Conservation (phyloP, 2,329 filamentous ascomycete genomes). For the Fusarium agapanthi region DNA sequence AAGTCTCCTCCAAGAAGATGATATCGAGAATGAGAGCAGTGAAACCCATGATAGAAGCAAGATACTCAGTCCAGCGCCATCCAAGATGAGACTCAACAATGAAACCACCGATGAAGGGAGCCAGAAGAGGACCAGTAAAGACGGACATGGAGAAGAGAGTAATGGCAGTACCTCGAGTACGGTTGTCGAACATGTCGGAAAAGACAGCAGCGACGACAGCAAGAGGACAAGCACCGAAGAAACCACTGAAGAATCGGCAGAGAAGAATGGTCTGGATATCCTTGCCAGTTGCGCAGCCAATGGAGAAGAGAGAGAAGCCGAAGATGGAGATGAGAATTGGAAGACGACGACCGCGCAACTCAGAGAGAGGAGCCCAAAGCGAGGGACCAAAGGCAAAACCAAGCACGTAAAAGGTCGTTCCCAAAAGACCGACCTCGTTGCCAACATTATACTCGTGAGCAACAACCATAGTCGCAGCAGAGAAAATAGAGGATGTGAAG, state of each 20-base stretch:
- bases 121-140: slow-evolving; percentile 73
- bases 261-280: slow-evolving; percentile 75
- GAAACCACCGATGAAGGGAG: slow-evolving; percentile 75
- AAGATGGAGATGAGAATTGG: slow-evolving; percentile 70
- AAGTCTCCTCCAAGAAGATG: slow-evolving; percentile 73
- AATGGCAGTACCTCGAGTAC: slow-evolving; percentile 62
- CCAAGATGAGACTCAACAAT: slow-evolving; percentile 69
- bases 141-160: slow-evolving; percentile 59
- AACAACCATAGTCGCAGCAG: slow-evolving; percentile 67
- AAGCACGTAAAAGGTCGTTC: slow-evolving; percentile 75
- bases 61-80: slow-evolving; percentile 79
- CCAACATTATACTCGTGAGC: slow-evolving; percentile 68
- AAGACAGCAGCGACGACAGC: slow-evolving; percentile 77
- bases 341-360: slow-evolving; percentile 73
- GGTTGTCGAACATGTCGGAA: slow-evolving; percentile 75
- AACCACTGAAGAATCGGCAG: slow-evolving; percentile 77
- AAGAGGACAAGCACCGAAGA: slow-evolving; percentile 74
- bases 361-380: slow-evolving; percentile 77
- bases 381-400: slow-evolving; percentile 77
- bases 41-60: slow-evolving; percentile 70
- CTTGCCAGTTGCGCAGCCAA: slow-evolving; percentile 71
- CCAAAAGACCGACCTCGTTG: slow-evolving; percentile 68
- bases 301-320: slow-evolving; percentile 74
- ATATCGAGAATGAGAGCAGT: slow-evolving; percentile 66
- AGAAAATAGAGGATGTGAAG: slow-evolving; percentile 81